A percentile compares a stretch with the other conserved stretches of the same genome.
phyloP scores from a whole-genome alignment of 1,284 basidiomycete species.

The Naganishia albida region DNA sequence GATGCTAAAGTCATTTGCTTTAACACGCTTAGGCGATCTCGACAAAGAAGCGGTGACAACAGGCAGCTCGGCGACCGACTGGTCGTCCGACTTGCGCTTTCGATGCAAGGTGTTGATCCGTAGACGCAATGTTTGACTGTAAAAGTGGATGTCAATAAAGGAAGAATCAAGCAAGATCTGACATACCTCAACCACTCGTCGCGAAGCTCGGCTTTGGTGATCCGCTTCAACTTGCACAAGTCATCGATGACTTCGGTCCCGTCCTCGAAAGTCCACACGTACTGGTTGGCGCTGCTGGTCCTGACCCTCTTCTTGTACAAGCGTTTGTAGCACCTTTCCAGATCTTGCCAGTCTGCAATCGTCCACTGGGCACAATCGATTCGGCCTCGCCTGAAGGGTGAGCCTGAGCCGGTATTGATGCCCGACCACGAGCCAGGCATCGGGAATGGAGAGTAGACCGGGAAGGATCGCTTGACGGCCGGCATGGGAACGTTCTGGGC shows the following conservation, averaged over 20 bases:
- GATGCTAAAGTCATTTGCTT: conserved; percentile 4
- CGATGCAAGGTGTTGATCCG: conserved; percentile 23
- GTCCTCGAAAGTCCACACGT: conserved; percentile 8
- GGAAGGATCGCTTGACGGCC: neutral
- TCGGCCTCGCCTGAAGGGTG: neutral
- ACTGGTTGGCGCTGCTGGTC: neutral
- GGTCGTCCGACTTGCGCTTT: conserved; percentile 9
- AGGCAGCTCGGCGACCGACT: neutral
- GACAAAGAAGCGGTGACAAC: neutral
- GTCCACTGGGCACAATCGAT: conserved; percentile 17
- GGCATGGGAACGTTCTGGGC: neutral
- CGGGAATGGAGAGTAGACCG: conserved; percentile 20
- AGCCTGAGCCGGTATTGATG: neutral
- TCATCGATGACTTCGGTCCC: conserved; percentile 13
- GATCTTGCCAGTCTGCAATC: conserved; percentile 22
- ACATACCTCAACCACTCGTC: conserved; percentile 22
- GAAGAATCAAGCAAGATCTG: no score
- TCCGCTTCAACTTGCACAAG: conserved; percentile 15
- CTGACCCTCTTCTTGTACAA: conserved; percentile 14
- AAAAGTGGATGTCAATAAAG: neutral
- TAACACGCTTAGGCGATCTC: conserved; percentile 18
- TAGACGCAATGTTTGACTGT: conserved; percentile 16
- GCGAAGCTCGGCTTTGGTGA: neutral
- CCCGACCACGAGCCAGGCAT: conserved; percentile 24
- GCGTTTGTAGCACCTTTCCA: conserved; percentile 24